A percentile compares a stretch with the other conserved stretches of the same genome.
phyloP scores from a whole-genome alignment of 2,329 filamentous ascomycete genomes.

The Mycocentrospora acerina region DNA sequence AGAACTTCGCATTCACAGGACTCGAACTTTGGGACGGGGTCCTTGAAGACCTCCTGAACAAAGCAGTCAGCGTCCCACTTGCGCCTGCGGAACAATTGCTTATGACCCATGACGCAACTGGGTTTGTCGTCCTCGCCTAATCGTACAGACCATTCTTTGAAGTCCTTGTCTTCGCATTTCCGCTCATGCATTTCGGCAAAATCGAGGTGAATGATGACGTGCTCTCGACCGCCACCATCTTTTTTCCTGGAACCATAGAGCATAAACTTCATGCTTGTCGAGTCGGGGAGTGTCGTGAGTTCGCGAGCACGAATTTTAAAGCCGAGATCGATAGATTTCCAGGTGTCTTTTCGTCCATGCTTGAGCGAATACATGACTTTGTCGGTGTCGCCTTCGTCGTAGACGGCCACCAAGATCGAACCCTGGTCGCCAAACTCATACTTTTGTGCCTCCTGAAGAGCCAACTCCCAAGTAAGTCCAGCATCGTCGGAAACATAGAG shows the following conservation, averaged over 20 bases:
- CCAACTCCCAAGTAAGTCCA: constrained; percentile 77
- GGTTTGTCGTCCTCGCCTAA: constrained; percentile 77
- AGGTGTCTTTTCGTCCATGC: constrained; percentile 72
- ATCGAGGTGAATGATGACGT: constrained; percentile 73
- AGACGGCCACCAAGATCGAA: constrained; percentile 80
- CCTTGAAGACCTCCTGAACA: constrained; percentile 80
- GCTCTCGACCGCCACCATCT: constrained; percentile 54
- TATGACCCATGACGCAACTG: constrained; percentile 94
- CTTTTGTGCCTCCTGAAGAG: constrained; percentile 80
- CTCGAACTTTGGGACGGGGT: constrained; percentile 68
- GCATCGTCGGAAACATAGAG: constrained; percentile 91
- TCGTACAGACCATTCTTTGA: constrained; percentile 85
- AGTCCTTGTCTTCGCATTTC: constrained; percentile 73
- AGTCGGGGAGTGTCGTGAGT: constrained; percentile 87
- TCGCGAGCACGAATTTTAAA: constrained; percentile 69
- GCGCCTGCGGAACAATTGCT: constrained; percentile 79
- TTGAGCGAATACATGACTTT: constrained; percentile 79
- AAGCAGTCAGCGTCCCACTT: constrained; percentile 91
- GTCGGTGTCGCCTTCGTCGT: constrained; percentile 64
- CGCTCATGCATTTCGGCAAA: constrained; percentile 79
- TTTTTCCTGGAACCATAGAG: constrained; percentile 61
- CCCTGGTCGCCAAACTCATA: constrained; percentile 97
- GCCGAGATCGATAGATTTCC: constrained; percentile 71
- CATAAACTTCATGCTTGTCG: constrained; percentile 88
- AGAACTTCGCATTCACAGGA: constrained; percentile 77